phyloP scores from a whole-genome alignment of 805 yeast species.

The Starmerella potacharoeniae region DNA sequence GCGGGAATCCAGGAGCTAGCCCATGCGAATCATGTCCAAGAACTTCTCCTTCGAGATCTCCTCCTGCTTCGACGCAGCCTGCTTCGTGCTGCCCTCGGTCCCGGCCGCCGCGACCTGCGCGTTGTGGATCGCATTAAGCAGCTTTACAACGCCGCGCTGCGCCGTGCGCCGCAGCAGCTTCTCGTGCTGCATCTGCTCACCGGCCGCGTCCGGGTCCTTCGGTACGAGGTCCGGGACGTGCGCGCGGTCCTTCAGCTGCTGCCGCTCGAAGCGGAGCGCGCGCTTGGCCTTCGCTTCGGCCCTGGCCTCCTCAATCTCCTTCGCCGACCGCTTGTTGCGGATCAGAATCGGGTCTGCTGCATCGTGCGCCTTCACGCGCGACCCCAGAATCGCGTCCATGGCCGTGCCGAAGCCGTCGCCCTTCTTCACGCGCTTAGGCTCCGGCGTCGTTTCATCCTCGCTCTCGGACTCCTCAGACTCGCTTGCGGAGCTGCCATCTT shows the following conservation, averaged over 20 bases:
- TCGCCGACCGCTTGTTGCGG: slow-evolving; percentile 59
- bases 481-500: not conserved
- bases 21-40: slow-evolving; percentile 59
- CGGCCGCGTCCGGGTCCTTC: slow-evolving; percentile 40
- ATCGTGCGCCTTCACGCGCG: slow-evolving; percentile 79
- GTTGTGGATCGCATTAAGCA: slow-evolving; percentile 71
- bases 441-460: not conserved
- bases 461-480: slow-evolving; percentile 1
- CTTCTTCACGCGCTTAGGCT: slow-evolving; percentile 12
- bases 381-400: slow-evolving; percentile 68
- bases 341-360: slow-evolving; percentile 84
- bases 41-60: slow-evolving; percentile 85
- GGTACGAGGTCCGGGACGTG: slow-evolving; percentile 63
- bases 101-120: slow-evolving; percentile 53
- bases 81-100: slow-evolving; percentile 22
- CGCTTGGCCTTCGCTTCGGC: slow-evolving; percentile 75
- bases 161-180: slow-evolving; percentile 64
- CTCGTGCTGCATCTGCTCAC: slow-evolving; percentile 53
- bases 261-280: slow-evolving; percentile 59
- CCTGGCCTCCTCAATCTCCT: slow-evolving; percentile 67
- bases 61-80: slow-evolving; percentile 39
- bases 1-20: slow-evolving; percentile 6
- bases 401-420: slow-evolving; percentile 56
- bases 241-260: slow-evolving; percentile 50
- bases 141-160: slow-evolving; percentile 74